Evolutionary conservation across 164 flowering plant genomes (phyloP).

Genomic region (Chimonanthus salicifolius): DNA sequence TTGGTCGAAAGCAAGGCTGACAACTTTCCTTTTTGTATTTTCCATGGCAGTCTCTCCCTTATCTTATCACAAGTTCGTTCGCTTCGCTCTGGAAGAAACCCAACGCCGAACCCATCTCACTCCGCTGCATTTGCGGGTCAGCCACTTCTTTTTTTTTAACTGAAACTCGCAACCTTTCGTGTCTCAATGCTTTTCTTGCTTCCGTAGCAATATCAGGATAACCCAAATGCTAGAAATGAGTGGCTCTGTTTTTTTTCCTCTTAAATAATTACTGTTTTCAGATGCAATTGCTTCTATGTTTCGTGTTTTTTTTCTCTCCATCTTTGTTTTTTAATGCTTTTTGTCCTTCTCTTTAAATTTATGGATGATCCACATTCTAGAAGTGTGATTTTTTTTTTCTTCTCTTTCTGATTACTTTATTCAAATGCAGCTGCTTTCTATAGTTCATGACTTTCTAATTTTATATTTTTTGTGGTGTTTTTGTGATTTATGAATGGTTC

Average conservation of each 20-base stretch:
- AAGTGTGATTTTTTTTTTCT: not conserved
- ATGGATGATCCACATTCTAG: not conserved
- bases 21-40: no score
- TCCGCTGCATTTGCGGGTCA: slow-evolving; percentile 65
- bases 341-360: no score
- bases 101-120: slow-evolving; percentile 29
- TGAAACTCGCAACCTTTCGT: not conserved
- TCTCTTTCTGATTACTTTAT: not conserved
- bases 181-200: not conserved
- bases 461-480: no score
- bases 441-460: not conserved
- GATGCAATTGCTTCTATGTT: not conserved
- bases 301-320: no score
- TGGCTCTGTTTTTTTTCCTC: no score
- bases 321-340: no score
- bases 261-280: not conserved
- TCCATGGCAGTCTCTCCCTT: slow-evolving; percentile 22
- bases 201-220: not conserved
- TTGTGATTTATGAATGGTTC: no score
- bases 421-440: not conserved
- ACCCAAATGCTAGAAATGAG: not conserved
- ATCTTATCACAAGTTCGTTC: slow-evolving; percentile 57
- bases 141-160: not conserved
- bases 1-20: no score
- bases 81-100: slow-evolving; percentile 57